These are phyloP conservation scores for Lithohypha guttulata DNA, from an alignment of 2,329 filamentous ascomycete species.

Conservation along the genomic window DNA sequence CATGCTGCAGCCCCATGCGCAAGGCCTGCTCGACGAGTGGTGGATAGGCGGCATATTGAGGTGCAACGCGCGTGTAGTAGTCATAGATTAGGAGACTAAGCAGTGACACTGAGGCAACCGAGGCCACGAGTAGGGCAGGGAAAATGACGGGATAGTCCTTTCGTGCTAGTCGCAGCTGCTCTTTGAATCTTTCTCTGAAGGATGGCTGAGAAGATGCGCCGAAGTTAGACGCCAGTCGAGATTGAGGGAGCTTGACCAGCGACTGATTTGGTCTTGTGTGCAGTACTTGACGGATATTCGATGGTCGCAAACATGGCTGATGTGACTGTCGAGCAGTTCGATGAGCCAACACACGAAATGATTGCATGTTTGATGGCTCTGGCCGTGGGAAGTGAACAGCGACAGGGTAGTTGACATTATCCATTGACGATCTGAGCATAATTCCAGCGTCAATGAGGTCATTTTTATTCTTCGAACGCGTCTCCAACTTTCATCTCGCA, in stretches of 20 bases:
- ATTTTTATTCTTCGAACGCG: conserved; percentile 5
- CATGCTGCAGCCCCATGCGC: conserved; percentile 77
- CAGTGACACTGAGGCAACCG: conserved; percentile 26
- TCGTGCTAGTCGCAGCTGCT: conserved; percentile 10
- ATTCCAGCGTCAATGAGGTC: conserved; percentile 5
- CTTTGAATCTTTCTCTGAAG: background rate
- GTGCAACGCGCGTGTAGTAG: conserved; percentile 32
- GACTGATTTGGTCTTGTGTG: no score
- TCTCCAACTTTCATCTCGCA: background rate
- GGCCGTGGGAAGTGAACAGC: no score
- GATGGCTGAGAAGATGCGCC: background rate
- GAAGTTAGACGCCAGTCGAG: conserved; percentile 1
- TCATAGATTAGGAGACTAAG: conserved; percentile 35
- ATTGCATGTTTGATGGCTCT: no score
- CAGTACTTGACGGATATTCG: no score
- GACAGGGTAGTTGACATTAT: no score
- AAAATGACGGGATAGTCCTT: conserved; percentile 31
- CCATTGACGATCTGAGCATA: no score
- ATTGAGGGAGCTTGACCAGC: background rate
- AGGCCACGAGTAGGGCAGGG: conserved; percentile 31
- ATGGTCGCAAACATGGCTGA: no score
- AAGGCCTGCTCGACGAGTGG: conserved; percentile 47
- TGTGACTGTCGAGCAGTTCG: no score
- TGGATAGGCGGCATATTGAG: conserved; percentile 35
- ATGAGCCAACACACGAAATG: no score